Evolutionary conservation across 2,329 filamentous ascomycete species (phyloP).

Genomic region (Nigrograna mackinnonii): DNA sequence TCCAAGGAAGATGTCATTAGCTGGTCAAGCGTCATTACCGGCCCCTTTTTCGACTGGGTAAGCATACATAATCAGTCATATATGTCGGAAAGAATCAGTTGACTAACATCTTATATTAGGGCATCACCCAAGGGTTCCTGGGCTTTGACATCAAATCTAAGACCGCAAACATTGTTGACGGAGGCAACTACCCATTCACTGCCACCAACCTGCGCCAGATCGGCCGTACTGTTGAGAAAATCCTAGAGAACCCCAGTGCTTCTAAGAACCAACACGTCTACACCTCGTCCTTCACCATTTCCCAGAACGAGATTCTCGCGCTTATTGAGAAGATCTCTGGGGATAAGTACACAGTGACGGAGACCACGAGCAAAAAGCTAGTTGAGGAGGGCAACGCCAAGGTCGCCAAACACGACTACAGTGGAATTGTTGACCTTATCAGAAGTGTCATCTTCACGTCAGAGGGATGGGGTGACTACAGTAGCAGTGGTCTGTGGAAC

Average conservation of each 20-base stretch:
- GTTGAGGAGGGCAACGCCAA: slow-evolving; percentile 35
- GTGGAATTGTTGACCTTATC: slow-evolving; percentile 23
- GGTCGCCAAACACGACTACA: slow-evolving; percentile 39
- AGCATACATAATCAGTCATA: not conserved
- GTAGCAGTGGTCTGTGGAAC: slow-evolving; percentile 37
- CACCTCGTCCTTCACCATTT: slow-evolving; percentile 60
- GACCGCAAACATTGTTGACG: slow-evolving; percentile 60
- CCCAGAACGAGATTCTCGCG: slow-evolving; percentile 61
- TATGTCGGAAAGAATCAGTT: no score
- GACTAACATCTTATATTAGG: slow-evolving; percentile 29
- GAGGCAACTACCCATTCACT: slow-evolving; percentile 57
- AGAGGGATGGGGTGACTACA: slow-evolving; percentile 27
- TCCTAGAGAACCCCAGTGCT: slow-evolving; percentile 53
- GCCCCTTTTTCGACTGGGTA: slow-evolving; percentile 65
- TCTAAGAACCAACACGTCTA: slow-evolving; percentile 64
- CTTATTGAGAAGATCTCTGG: slow-evolving; percentile 58
- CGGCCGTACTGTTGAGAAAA: slow-evolving; percentile 54
- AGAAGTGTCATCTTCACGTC: slow-evolving; percentile 18
- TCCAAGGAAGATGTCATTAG: slow-evolving; percentile 51
- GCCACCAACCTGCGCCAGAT: slow-evolving; percentile 57
- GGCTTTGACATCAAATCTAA: slow-evolving; percentile 56
- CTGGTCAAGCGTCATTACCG: slow-evolving; percentile 52
- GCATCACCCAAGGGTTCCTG: slow-evolving; percentile 53
- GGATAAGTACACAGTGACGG: slow-evolving; percentile 54
- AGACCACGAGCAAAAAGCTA: slow-evolving; percentile 35